Base-by-base conservation (phyloP, 192 early-diverging fungal species). In the Kappamyces sp. region DNA sequence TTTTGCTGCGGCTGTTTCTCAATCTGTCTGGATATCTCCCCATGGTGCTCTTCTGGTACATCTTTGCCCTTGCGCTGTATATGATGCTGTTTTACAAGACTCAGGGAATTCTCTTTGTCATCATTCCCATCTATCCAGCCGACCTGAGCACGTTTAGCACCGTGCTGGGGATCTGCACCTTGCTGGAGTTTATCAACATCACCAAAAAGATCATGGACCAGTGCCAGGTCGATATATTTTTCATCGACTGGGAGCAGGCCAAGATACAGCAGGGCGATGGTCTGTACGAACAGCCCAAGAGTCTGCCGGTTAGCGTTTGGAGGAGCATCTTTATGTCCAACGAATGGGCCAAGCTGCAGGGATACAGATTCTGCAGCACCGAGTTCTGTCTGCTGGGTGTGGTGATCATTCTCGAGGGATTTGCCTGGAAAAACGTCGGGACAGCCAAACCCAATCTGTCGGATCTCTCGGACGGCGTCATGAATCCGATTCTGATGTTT, bases 221-320 rank as follows among this genome's bases (percentile, higher is more conserved):
- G 67, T 81, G 78, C 53, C 67, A 49, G 39, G 54, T 61, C 14
- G 68, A 63, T 55, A 51, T 82, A 9, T 82, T 82, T 46, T 76
- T 82, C 49, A 69, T 79, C 22, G 80, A 82, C 49, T 82, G 80
- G 80, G 80, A 82, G 61, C 70, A 75, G 37, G 60, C 73, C 3
- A 62, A 65, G 33, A 75, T 77, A 5, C 59, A 71, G 29, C 47
- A 30, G 15, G 40, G 8, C 34, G 48, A 15, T 15, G 14, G 22
- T 59, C 49, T 50, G 31, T 40, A 61, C 62, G 36, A 45, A 45
- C 40, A 41, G 32, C 47, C 64, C 11, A 15, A 43, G 38, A 6
- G 61, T 3, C 69, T 71, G 30, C 72, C 78, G 5, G 71, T 82
- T 8, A 76, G 73, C 46, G 67, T 76, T 5, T 82, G 80, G 80